These are phyloP conservation scores for Gamsiella multidivaricata DNA, from an alignment of 192 early-diverging fungal species.

Conservation along the genomic window DNA sequence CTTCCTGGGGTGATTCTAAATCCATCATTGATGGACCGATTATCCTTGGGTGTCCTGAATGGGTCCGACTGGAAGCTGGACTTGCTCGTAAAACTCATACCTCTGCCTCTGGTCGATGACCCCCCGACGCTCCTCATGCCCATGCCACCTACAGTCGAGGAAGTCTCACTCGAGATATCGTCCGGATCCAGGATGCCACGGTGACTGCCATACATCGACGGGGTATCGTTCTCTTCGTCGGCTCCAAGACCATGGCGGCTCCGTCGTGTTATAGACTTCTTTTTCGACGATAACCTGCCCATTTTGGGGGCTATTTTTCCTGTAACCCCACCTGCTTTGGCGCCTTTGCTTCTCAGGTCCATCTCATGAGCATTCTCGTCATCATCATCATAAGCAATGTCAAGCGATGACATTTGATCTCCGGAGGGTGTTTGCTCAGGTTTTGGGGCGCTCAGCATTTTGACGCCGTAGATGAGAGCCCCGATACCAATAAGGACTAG, in stretches of 20 bases:
- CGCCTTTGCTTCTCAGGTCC: conserved; percentile 10
- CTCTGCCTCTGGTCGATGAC: conserved; percentile 18
- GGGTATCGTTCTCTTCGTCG: conserved; percentile 36
- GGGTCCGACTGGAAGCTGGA: conserved; percentile 50
- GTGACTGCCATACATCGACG: conserved; percentile 35
- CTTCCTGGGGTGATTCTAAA: conserved; percentile 3
- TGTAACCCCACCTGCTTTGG: conserved; percentile 10
- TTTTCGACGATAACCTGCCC: conserved; percentile 18
- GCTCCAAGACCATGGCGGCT: conserved; percentile 14
- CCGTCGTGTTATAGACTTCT: conserved; percentile 22
- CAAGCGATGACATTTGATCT: background rate
- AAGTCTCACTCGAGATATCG: conserved; percentile 19
- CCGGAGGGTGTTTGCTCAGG: conserved; percentile 20
- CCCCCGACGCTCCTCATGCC: conserved; percentile 6
- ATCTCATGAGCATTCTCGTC: conserved; percentile 26
- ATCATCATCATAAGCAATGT: conserved; percentile 16
- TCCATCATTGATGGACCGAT: conserved; percentile 30
- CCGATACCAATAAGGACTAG: conserved; percentile 65
- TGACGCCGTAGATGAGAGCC: conserved; percentile 65
- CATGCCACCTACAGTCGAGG: conserved; percentile 16
- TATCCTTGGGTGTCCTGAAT: conserved; percentile 48
- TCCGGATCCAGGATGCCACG: conserved; percentile 44
- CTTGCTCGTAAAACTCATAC: conserved; percentile 41
- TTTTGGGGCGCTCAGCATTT: conserved; percentile 59
- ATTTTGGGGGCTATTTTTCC: conserved; percentile 4